Evolutionary conservation across 768 basidiomycete species (phyloP), one percentile per base, ranked within the genome.

Genomic region (Suillus weaverae): DNA sequence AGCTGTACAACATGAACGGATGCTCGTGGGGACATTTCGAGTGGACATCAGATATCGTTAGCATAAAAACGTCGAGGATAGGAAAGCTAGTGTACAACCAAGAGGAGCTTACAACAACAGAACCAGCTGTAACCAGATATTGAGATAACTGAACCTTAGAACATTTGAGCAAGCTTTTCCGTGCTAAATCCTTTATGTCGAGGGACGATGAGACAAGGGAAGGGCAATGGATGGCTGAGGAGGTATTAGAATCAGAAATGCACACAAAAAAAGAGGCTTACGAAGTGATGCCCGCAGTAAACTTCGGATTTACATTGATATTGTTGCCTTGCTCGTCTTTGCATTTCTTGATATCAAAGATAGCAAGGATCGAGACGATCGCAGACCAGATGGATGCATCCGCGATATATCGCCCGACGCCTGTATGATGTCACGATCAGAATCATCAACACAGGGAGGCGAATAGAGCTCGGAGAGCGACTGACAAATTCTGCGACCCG

Each of bases 361-460:
- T 60, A 3, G 80, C 76, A 33, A 82, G 70, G 13, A 76, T 69
- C 36, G 72, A 64, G 43, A 70, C 72, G 33, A 77, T 77, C 5
- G 79, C 75, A 14, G 77, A 72, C 71, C 77, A 79, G 33, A 82
- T 18, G 18, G 78, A 80, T 1, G 78, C 74, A 22, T 83, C 79
- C 5, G 80, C 83, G 44, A 86, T 69, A 54, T 80, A 62, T 32
- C 76, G 71, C 7, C 83, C 85, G n/a, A 82, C 79, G 56, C 80
- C 79, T 22, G 73, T 26, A 26, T 38, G 20, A 54, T 20, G 10
- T 13, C 39, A 60, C 13, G 22, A n/a, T 64, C 41, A 35, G 41
- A 35, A 41, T 5, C n/a, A 33, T 22, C 6, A 64, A 14, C 36
- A 38, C 11, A 4, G 33, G 30, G 41, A 46, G 20, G 33, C 7